phyloP scores from a whole-genome alignment of 1,284 basidiomycete genomes.

The Neolentinus lepideus region DNA sequence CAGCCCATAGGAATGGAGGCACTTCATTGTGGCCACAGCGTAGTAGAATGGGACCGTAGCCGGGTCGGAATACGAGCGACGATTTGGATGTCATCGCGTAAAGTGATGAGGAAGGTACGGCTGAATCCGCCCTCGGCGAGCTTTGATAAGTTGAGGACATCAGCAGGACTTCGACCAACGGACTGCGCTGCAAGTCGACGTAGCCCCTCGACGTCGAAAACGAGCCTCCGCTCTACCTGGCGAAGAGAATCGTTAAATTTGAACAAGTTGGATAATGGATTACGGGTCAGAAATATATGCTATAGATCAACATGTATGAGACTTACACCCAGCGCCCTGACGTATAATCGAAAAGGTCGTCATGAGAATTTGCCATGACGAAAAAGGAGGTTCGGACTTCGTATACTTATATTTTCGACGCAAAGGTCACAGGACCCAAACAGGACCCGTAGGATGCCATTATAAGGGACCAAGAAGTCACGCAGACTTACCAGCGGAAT shows the following conservation, averaged over 20 bases:
- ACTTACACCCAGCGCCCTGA: constrained; percentile 35
- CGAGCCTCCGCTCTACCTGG: constrained; percentile 32
- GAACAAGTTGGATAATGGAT: constrained; percentile 20
- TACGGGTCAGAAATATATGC: constrained; percentile 20
- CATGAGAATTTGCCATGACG: constrained; percentile 19
- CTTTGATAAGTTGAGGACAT: constrained; percentile 29
- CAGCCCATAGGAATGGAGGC: constrained; percentile 37
- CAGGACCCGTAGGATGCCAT: not conserved
- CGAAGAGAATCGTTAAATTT: constrained; percentile 38
- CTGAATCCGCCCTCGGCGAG: constrained; percentile 40
- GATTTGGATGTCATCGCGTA: constrained; percentile 34
- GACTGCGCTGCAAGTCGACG: constrained; percentile 39
- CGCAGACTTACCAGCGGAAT: too few species aligned
- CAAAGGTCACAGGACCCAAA: not conserved
- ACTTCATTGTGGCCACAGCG: constrained; percentile 38
- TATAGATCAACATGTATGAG: constrained; percentile 20
- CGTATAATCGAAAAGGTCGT: constrained; percentile 32
- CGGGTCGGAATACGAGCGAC: constrained; percentile 42
- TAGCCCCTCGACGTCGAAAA: constrained; percentile 33
- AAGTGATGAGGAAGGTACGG: constrained; percentile 37
- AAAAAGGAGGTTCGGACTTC: constrained; percentile 17
- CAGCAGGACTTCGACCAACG: constrained; percentile 24
- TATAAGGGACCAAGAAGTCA: not conserved
- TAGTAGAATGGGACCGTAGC: constrained; percentile 33
- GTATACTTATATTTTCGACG: not conserved